Conservation (phyloP, 1,139 yeast genomes). For the Hyphopichia burtonii region DNA sequence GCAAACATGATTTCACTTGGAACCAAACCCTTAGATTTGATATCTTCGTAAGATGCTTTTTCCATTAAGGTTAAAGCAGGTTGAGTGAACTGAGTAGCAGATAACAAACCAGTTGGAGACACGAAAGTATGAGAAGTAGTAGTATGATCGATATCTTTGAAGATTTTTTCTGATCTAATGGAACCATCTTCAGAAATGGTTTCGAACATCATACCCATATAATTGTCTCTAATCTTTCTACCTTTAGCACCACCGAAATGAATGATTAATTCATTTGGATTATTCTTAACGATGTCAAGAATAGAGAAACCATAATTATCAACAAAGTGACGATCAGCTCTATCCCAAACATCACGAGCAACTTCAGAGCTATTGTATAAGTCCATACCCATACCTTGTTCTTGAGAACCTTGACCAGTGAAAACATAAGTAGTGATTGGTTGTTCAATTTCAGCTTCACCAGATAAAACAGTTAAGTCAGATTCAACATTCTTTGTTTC, state of each 20-base stretch:
- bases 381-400: conserved; percentile 99
- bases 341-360: conserved; percentile 96
- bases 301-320: conserved; percentile 96
- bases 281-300: conserved; percentile 89
- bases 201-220: conserved; percentile 96
- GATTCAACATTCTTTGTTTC: conserved; percentile 84
- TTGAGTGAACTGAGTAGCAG: conserved; percentile 98
- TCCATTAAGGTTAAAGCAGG: conserved; percentile 99
- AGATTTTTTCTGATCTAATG: conserved; percentile 87
- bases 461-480: conserved; percentile 72
- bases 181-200: conserved; percentile 84
- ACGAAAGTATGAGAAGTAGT: conserved; percentile 85
- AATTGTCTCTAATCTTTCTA: conserved; percentile 90
- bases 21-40: conserved; percentile 92
- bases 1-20: conserved; percentile 95
- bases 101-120: conserved; percentile 91
- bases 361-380: conserved; percentile 86
- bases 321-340: conserved; percentile 91
- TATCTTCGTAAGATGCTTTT: conserved; percentile 97
- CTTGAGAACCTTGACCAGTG: conserved; percentile 99
- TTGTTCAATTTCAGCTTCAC: conserved; percentile 98
- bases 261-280: conserved; percentile 92
- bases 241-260: conserved; percentile 99
- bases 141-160: conserved; percentile 81
- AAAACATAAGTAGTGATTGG: conserved; percentile 95